Conservation (phyloP, 192 early-diverging fungal species). For the Backusella luteola region DNA sequence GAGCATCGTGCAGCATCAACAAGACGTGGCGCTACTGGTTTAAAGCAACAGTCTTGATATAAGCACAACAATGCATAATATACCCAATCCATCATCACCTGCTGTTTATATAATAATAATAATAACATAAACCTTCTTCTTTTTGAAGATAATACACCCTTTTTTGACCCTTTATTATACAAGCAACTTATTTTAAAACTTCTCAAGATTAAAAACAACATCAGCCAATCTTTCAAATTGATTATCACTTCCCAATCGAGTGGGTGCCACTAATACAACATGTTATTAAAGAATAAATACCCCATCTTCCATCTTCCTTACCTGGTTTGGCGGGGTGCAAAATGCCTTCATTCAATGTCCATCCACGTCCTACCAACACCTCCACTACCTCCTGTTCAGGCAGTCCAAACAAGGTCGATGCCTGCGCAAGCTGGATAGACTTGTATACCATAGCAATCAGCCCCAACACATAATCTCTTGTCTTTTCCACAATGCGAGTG, state of each 20-base stretch:
- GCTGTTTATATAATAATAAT: background rate
- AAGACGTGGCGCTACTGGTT: background rate
- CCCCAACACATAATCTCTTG: background rate
- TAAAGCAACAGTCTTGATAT: background rate
- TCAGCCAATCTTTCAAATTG: conserved; percentile 5
- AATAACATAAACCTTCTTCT: background rate
- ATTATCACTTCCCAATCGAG: background rate
- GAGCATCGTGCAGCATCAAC: background rate
- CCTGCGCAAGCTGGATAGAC: background rate
- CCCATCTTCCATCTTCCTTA: background rate
- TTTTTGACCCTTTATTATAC: background rate
- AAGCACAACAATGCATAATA: background rate
- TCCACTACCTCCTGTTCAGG: background rate
- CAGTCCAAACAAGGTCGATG: background rate
- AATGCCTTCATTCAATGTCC: background rate
- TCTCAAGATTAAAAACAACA: conserved; percentile 10
- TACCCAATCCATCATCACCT: background rate
- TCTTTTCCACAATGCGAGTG: background rate
- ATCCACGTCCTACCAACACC: background rate
- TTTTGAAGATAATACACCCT: background rate
- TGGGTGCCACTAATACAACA: background rate
- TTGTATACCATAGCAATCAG: background rate
- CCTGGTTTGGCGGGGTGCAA: conserved; percentile 6
- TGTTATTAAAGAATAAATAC: background rate
- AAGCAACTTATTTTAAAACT: background rate